These are phyloP conservation scores for Aspergillus carbonarius DNA, from an alignment of 2,329 filamentous ascomycete species.

Conservation along the genomic window DNA sequence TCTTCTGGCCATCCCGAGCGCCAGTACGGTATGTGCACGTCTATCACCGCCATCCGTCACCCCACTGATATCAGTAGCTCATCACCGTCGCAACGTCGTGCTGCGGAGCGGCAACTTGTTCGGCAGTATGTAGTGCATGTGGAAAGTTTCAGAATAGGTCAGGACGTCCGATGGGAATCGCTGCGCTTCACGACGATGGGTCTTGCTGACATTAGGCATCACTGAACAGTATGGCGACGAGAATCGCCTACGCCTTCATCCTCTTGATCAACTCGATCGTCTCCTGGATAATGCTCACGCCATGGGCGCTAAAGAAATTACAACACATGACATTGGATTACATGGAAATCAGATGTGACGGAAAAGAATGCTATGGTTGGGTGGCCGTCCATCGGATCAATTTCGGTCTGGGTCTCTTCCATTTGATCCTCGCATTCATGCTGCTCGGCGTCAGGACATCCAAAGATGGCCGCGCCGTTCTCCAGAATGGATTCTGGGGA, in stretches of 20 bases:
- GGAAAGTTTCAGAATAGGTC: conserved; percentile 96
- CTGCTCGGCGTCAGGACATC: conserved; percentile 84
- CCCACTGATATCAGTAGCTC: conserved; percentile 52
- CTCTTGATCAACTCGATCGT: conserved; percentile 95
- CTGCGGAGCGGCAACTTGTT: conserved; percentile 95
- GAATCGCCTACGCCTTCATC: conserved; percentile 93
- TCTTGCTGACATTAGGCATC: conserved; percentile 23
- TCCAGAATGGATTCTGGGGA: conserved; percentile 99
- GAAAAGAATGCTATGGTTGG: conserved; percentile 90
- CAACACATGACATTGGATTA: conserved; percentile 91
- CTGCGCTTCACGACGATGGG: conserved; percentile 1
- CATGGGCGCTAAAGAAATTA: conserved; percentile 95
- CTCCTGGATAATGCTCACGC: conserved; percentile 98
- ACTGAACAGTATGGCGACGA: conserved; percentile 76
- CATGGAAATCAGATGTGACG: conserved; percentile 89
- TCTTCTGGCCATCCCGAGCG: conserved; percentile 80
- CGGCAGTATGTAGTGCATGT: conserved; percentile 90
- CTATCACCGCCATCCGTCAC: conserved; percentile 6
- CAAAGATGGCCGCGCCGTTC: conserved; percentile 78
- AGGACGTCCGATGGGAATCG: conserved; percentile 7
- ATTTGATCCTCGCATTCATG: conserved; percentile 79
- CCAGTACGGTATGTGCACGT: conserved; percentile 69
- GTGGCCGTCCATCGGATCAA: conserved; percentile 97
- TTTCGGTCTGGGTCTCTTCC: conserved; percentile 93
- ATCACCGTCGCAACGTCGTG: conserved; percentile 81